phyloP scores from a whole-genome alignment of 331 rosid genomes.

The Quercus tomentella region DNA sequence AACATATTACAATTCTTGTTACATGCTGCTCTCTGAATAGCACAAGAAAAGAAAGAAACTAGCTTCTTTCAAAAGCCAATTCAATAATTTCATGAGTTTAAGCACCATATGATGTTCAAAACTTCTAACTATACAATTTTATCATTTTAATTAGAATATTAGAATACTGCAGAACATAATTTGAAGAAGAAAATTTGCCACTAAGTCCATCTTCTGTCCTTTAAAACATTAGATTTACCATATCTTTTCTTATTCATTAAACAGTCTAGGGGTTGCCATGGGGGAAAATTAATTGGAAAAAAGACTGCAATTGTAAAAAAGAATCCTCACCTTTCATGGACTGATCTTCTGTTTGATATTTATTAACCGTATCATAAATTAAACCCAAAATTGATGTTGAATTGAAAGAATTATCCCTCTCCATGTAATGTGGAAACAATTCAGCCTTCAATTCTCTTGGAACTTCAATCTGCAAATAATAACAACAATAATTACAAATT shows the following conservation, averaged over 20 bases:
- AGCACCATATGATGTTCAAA: not conserved
- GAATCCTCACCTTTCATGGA: slow-evolving; percentile 40
- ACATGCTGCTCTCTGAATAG: not conserved
- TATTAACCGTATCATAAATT: slow-evolving; percentile 51
- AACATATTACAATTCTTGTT: not conserved
- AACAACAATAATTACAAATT: not conserved
- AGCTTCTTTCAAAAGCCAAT: not conserved
- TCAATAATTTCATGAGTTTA: not conserved
- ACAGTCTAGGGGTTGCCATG: not conserved
- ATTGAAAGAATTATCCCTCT: slow-evolving; percentile 27
- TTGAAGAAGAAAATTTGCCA: not conserved
- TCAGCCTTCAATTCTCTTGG: slow-evolving; percentile 41
- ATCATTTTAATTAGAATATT: not conserved
- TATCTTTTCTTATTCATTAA: not conserved
- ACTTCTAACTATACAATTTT: not conserved
- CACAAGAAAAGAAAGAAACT: too few relatives aligned
- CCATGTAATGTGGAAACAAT: slow-evolving; percentile 69
- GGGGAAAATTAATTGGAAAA: not conserved
- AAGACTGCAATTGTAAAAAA: not conserved
- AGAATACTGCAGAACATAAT: not conserved
- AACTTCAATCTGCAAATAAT: slow-evolving; percentile 41
- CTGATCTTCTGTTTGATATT: slow-evolving; percentile 28
- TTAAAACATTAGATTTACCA: not conserved
- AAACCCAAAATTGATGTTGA: slow-evolving; percentile 66
- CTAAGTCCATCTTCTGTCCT: not conserved